Evolutionary conservation across 108 stramenopile genomes (phyloP).

Genomic region (Skeletonema menzelii): DNA sequence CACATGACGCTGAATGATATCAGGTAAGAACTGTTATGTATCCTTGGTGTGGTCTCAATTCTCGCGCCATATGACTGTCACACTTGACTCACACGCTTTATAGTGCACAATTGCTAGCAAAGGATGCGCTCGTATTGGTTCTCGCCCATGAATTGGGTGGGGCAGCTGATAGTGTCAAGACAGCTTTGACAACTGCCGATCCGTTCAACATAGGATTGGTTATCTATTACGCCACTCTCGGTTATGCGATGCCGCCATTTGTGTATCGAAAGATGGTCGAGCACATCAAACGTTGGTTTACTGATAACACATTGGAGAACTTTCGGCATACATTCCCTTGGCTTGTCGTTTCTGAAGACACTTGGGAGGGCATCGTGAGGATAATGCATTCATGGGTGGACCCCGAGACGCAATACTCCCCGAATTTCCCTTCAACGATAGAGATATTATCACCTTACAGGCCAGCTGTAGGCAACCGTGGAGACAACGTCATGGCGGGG

Average conservation of each 20-base stretch:
- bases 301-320: slow-evolving; percentile 3
- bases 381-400: slow-evolving; percentile 28
- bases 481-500: background rate
- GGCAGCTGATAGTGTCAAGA: slow-evolving; percentile 1
- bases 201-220: slow-evolving; percentile 16
- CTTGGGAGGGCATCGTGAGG: slow-evolving; percentile 7
- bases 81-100: too few species aligned
- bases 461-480: background rate
- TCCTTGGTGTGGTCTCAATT: too few species aligned
- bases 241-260: slow-evolving; percentile 15
- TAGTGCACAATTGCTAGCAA: slow-evolving; percentile 17
- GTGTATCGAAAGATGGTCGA: slow-evolving; percentile 16
- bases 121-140: slow-evolving; percentile 17
- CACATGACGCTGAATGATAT: slow-evolving; percentile 26
- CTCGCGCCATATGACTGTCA: too few species aligned
- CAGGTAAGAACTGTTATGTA: background rate
- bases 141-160: slow-evolving; percentile 13
- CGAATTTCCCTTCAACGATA: background rate
- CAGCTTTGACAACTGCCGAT: background rate
- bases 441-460: background rate
- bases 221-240: slow-evolving; percentile 11
- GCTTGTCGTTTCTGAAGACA: slow-evolving; percentile 1
- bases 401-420: slow-evolving; percentile 13
- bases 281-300: slow-evolving; percentile 20
- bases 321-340: slow-evolving; percentile 16